Evolutionary conservation across 768 basidiomycete species (phyloP).

Genomic region (Leccinellum luteum): DNA sequence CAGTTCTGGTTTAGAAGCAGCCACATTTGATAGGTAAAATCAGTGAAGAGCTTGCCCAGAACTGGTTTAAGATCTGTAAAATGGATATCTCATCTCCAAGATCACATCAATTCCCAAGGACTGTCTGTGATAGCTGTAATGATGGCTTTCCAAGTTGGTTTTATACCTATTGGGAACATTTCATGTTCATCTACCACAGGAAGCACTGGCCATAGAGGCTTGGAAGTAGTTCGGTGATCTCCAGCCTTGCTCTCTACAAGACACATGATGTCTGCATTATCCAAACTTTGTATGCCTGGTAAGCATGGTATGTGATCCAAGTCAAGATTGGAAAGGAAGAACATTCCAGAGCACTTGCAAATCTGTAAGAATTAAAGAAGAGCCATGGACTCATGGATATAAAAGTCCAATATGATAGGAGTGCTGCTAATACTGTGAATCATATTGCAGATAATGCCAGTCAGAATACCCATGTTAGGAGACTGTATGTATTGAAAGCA

Average conservation of each 20-base stretch:
- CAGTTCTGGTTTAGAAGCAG: not conserved
- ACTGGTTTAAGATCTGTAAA: not conserved
- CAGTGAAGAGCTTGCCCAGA: not conserved
- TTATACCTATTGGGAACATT: not conserved
- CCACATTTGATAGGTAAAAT: constrained; percentile 14
- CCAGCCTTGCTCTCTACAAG: not conserved
- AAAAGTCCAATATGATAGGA: not conserved
- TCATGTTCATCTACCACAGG: not conserved
- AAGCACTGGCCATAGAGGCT: not conserved
- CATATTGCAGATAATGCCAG: constrained; percentile 7
- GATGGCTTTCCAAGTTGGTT: not conserved
- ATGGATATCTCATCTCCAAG: not conserved
- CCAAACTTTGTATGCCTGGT: not conserved
- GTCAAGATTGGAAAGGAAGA: not conserved
- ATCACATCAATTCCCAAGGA: not conserved
- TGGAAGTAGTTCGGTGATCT: not conserved
- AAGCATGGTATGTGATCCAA: not conserved
- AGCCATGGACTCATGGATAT: not conserved
- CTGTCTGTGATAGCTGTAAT: not conserved
- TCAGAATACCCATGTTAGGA: constrained; percentile 9
- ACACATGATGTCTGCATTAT: constrained; percentile 1
- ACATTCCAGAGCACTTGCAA: not conserved
- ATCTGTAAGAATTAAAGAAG: not conserved
- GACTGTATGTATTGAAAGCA: not conserved
- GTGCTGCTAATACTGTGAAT: constrained; percentile 2